Evolutionary conservation across 805 yeast species (phyloP).

Genomic region (Metschnikowia henanensis): DNA sequence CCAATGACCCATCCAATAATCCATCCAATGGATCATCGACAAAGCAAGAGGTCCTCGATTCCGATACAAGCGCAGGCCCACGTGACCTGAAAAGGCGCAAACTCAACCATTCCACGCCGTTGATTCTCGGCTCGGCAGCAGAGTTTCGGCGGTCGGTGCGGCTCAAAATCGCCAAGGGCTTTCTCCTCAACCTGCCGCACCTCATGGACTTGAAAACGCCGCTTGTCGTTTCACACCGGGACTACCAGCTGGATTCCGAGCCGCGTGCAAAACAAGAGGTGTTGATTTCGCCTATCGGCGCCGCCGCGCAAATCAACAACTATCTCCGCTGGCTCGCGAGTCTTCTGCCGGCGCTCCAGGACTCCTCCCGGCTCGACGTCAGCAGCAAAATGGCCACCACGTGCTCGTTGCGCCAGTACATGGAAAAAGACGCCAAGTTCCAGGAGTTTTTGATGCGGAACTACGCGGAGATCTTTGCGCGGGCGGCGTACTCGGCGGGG

Average conservation of each 20-base stretch:
- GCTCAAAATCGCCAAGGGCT: constrained; percentile 49
- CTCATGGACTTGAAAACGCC: constrained; percentile 41
- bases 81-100: constrained; percentile 15
- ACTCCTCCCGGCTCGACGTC: constrained; percentile 15
- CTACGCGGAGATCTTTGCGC: neutral
- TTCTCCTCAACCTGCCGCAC: constrained; percentile 49
- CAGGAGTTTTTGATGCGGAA: constrained; percentile 28
- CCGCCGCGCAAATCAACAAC: constrained; percentile 17
- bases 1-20: too few relatives aligned
- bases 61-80: too few relatives aligned
- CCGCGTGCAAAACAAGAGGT: neutral
- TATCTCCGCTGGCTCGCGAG: constrained; percentile 19
- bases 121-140: constrained; percentile 46
- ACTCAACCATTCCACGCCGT: constrained; percentile 26
- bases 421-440: constrained; percentile 52
- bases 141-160: constrained; percentile 48
- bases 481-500: neutral
- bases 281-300: constrained; percentile 12
- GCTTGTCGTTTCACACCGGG: constrained; percentile 12
- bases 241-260: neutral
- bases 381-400: constrained; percentile 44
- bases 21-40: too few relatives aligned
- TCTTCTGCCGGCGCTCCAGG: constrained; percentile 17
- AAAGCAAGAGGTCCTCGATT: too few relatives aligned
- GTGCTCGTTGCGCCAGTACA: constrained; percentile 56